Evolutionary conservation across 345 rosid species (phyloP).

Genomic region (Salix udensis): DNA sequence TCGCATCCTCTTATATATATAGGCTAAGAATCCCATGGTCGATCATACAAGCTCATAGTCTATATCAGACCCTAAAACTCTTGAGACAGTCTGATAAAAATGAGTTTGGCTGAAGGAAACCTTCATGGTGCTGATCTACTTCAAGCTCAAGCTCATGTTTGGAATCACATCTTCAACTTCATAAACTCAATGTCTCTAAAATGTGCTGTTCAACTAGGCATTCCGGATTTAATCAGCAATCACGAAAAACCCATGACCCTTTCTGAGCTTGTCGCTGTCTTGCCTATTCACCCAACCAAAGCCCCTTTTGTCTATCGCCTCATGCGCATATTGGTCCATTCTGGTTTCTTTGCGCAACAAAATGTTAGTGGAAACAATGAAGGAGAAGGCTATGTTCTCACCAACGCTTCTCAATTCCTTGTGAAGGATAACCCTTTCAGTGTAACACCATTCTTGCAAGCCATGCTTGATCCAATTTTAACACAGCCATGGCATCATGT

Average conservation of each 20-base stretch:
- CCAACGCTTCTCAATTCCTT: conserved; percentile 14
- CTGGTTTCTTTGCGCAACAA: neutral
- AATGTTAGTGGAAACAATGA: neutral
- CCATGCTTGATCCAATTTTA: conserved; percentile 7
- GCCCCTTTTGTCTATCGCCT: neutral
- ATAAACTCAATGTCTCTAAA: conserved; percentile 16
- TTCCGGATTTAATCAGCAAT: conserved; percentile 1
- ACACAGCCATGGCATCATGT: conserved; percentile 3
- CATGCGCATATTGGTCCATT: conserved; percentile 17
- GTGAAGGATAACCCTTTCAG: conserved; percentile 19
- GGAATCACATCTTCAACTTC: conserved; percentile 17
- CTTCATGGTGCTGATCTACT: neutral
- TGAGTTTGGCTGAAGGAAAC: neutral
- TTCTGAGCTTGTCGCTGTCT: neutral
- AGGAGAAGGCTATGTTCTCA: conserved; percentile 22
- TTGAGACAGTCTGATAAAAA: neutral
- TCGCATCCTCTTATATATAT: too few species aligned
- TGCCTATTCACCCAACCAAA: conserved; percentile 13
- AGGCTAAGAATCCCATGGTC: too few species aligned
- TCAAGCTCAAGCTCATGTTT: conserved; percentile 8
- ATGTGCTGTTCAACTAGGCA: conserved; percentile 9
- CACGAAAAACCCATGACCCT: conserved; percentile 18
- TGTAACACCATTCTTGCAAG: conserved; percentile 5
- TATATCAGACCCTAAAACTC: too few species aligned
- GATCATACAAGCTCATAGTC: too few species aligned